Base-by-base conservation (phyloP, 352 stramenopile species). In the Globisporangium cylindrosporum region DNA sequence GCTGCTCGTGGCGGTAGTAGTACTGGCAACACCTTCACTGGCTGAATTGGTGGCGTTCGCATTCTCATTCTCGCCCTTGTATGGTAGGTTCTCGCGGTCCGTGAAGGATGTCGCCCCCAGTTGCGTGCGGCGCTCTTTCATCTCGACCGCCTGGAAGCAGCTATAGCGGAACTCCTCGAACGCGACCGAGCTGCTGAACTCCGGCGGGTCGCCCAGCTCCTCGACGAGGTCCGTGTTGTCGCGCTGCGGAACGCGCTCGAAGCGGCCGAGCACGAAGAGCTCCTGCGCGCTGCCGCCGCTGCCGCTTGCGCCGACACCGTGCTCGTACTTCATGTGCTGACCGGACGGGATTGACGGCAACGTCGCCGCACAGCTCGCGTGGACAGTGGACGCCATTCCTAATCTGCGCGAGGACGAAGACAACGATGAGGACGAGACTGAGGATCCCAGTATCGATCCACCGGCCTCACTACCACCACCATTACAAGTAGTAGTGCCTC, bases 131-230 rank as follows among this genome's bases (percentile, higher is more conserved):
- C 80, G 80, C 61, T 93, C 87, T 55, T 92, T 80, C 76, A 95
- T 90, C 67, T 95, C 85, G 5, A 90, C 82, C 27, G 87, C 87
- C 56, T 95, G 84, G 68, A 93, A 95, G 51, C 85, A 92, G 15
- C 76, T 77, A 70, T 88, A 88, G n/a, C 83, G 87, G 63, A 95
- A 95, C 61, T 78, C 67, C 55, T 93, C 85, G 43, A 93, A 95
- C 9, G 72, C 75, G 34, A 64, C 77, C 5, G 81, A 76, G 10
- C 60, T 80, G 12, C 63, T 34, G 62, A 92, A 90, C 27, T 62
- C 66, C 2, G 86, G 81, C 7, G 85, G 81, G 4, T 72, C 38
- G 12, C 77, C 65, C 9, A 92, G 64, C 14, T 83, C 69, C 8
- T 81, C 73, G 36, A 88, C 49, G 10, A 86, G 61, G 14, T 73